Evolutionary conservation across 2,329 filamentous ascomycete genomes (phyloP).

Genomic region (Monilinia vaccinii-corymbosi): DNA sequence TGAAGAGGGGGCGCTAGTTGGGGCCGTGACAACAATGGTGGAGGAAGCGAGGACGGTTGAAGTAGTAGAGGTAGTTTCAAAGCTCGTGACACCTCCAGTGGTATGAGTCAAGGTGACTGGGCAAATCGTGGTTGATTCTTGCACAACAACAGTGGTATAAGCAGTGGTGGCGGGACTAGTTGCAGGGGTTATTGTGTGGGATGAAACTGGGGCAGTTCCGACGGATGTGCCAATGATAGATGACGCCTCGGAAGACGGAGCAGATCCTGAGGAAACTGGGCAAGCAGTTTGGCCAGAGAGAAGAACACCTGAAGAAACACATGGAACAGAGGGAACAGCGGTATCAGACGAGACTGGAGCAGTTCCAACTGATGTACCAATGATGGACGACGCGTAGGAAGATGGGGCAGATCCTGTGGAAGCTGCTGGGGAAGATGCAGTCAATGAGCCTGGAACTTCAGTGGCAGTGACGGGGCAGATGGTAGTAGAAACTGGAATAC

Average conservation of each 20-base stretch:
- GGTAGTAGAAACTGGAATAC: slow-evolving; percentile 37
- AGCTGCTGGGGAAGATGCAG: neutral
- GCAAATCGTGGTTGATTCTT: slow-evolving; percentile 26
- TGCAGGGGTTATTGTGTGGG: neutral
- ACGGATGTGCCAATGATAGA: neutral
- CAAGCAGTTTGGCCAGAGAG: neutral
- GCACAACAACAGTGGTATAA: slow-evolving; percentile 17
- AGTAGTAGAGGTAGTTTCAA: slow-evolving; percentile 14
- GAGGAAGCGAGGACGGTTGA: slow-evolving; percentile 30
- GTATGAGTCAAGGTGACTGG: slow-evolving; percentile 20
- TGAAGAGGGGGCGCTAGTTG: neutral
- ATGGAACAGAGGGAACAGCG: neutral
- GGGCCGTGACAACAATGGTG: slow-evolving; percentile 10
- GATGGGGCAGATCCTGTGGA: neutral
- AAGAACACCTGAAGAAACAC: neutral
- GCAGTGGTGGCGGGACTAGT: slow-evolving; percentile 11
- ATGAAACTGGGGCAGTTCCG: neutral
- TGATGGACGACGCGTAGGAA: neutral
- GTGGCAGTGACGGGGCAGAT: slow-evolving; percentile 21
- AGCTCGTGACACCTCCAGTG: neutral
- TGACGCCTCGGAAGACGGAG: neutral
- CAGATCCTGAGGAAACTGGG: neutral
- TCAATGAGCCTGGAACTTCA: neutral
- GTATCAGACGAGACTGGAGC: neutral
- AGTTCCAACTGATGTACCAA: neutral